Percentiles rank a stretch among this genome's conserved stretches.
These are phyloP conservation scores for Phytophthora niederhauseri DNA, from an alignment of 352 stramenopile genomes.

Conservation along the genomic window DNA sequence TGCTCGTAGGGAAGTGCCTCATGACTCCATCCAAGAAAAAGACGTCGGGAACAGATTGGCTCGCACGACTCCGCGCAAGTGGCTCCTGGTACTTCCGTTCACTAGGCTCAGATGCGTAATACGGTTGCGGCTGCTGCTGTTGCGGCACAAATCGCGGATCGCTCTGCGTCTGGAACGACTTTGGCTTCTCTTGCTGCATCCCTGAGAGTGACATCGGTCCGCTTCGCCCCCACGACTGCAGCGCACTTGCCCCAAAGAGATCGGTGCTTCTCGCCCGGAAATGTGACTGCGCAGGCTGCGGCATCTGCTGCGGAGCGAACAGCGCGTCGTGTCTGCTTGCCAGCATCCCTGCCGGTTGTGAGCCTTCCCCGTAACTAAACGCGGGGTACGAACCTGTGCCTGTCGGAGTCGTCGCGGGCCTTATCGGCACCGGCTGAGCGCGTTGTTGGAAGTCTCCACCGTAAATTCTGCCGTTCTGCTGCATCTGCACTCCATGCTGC, in stretches of 20 bases:
- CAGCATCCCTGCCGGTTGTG: neutral
- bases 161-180: conserved; percentile 7
- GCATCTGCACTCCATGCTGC: neutral
- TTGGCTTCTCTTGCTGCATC: conserved; percentile 10
- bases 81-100: conserved; percentile 7
- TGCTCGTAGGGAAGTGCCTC: conserved; percentile 18
- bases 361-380: neutral
- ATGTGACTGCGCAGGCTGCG: conserved; percentile 12
- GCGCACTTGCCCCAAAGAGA: neutral
- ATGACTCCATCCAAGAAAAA: conserved; percentile 20
- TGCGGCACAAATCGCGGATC: conserved; percentile 12
- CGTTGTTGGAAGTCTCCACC: neutral
- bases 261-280: conserved; percentile 17
- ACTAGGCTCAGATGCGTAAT: conserved; percentile 2
- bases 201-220: conserved; percentile 4
- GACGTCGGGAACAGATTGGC: conserved; percentile 8
- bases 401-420: neutral
- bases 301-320: conserved; percentile 16
- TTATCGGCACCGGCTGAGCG: conserved; percentile 5
- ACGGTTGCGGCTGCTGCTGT: conserved; percentile 24
- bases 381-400: conserved; percentile 2
- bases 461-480: conserved; percentile 2
- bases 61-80: neutral
- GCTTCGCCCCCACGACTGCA: conserved; percentile 18
- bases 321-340: conserved; percentile 11